Percentiles rank a stretch among this genome's conserved stretches.
phyloP scores from a whole-genome alignment of 2,329 filamentous ascomycete genomes.

The Alternaria solani region DNA sequence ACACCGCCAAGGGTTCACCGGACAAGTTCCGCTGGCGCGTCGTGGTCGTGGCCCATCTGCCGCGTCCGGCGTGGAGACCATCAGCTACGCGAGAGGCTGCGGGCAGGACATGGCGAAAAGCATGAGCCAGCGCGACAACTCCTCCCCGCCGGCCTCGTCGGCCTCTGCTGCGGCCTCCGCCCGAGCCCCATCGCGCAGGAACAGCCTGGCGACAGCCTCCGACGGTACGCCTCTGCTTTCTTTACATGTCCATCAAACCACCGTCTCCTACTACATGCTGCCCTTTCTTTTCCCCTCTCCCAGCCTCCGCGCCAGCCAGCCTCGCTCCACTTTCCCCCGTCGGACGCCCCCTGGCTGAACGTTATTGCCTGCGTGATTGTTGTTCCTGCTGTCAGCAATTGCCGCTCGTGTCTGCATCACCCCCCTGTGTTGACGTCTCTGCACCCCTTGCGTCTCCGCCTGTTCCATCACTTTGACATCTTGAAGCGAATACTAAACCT shows the following conservation, averaged over 20 bases:
- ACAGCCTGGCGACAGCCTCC: constrained; percentile 52
- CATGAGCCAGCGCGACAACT: constrained; percentile 23
- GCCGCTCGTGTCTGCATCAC: constrained; percentile 12
- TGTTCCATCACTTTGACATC: background rate
- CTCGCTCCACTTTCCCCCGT: constrained; percentile 1
- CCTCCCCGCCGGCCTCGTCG: constrained; percentile 20
- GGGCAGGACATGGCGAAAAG: constrained; percentile 3
- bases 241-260: background rate
- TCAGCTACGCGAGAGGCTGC: constrained; percentile 12
- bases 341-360: constrained; percentile 21
- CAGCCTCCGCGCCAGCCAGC: constrained; percentile 7
- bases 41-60: background rate
- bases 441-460: constrained; percentile 5
- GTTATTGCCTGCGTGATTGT: constrained; percentile 28
- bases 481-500: constrained; percentile 9
- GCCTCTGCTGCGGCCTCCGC: constrained; percentile 45
- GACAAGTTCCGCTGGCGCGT: constrained; percentile 12
- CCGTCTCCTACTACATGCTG: background rate
- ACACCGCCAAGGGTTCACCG: background rate
- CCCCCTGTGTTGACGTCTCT: constrained; percentile 3
- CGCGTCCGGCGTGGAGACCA: background rate
- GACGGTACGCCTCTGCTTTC: constrained; percentile 41
- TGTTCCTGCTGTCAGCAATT: constrained; percentile 20
- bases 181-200: constrained; percentile 42
- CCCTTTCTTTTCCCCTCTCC: constrained; percentile 6